Evolutionary conservation across 768 basidiomycete species (phyloP).

Genomic region (Phylloporus sp.): DNA sequence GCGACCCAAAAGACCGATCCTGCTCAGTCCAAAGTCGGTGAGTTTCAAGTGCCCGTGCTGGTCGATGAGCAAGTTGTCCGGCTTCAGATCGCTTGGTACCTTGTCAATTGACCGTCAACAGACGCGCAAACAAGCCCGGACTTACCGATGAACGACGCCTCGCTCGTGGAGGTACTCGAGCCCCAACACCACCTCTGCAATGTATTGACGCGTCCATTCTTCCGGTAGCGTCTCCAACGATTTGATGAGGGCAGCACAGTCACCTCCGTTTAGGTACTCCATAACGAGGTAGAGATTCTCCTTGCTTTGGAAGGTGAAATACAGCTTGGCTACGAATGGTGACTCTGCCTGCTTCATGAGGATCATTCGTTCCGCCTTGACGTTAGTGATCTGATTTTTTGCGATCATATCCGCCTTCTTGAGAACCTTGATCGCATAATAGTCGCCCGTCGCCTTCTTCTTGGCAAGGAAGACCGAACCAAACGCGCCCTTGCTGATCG

Average conservation of each 20-base stretch:
- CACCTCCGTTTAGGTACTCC: slow-evolving; percentile 98
- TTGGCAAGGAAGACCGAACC: slow-evolving; percentile 97
- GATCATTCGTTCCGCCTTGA: slow-evolving; percentile 99
- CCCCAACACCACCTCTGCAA: slow-evolving; percentile 93
- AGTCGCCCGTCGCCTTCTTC: slow-evolving; percentile 97
- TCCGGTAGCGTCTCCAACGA: slow-evolving; percentile 89
- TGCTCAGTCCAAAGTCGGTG: slow-evolving; percentile 95
- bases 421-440: slow-evolving; percentile 99
- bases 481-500: slow-evolving; percentile 98
- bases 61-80: slow-evolving; percentile 97
- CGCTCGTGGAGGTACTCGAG: slow-evolving; percentile 95
- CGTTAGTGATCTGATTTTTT: slow-evolving; percentile 99
- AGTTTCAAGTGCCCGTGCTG: slow-evolving; percentile 94
- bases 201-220: slow-evolving; percentile 95
- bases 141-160: slow-evolving; percentile 94
- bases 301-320: slow-evolving; percentile 99
- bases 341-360: slow-evolving; percentile 99
- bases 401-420: slow-evolving; percentile 99
- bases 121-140: not conserved
- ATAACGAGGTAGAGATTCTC: slow-evolving; percentile 98
- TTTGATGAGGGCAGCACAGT: slow-evolving; percentile 96
- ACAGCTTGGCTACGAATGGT: slow-evolving; percentile 95
- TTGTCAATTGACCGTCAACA: not conserved
- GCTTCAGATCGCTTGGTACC: slow-evolving; percentile 79
- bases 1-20: slow-evolving; percentile 96